Conservation (phyloP, 1,284 basidiomycete species). For the Rhodotorula mucilaginosa region DNA sequence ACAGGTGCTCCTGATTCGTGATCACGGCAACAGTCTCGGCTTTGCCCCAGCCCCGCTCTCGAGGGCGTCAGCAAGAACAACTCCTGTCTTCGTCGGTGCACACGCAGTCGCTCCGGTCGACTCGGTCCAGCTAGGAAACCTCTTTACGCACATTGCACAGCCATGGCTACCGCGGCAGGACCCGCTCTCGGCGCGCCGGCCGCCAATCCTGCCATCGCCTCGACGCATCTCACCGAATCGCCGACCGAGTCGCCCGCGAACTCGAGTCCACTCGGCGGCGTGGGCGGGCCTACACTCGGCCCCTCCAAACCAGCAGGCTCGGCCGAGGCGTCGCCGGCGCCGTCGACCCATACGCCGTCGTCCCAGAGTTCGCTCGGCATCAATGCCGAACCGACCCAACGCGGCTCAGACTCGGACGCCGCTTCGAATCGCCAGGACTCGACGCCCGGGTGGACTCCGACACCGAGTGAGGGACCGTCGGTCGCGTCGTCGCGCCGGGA, state of each 20-base stretch:
- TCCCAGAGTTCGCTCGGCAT: not conserved
- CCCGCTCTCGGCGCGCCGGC: slow-evolving; percentile 1
- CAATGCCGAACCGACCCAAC: no score
- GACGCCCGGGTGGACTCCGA: not conserved
- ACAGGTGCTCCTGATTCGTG: not conserved
- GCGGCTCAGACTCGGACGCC: not conserved
- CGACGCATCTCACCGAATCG: slow-evolving; percentile 2
- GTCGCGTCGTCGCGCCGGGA: not conserved
- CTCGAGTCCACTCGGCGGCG: not conserved
- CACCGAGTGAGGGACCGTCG: not conserved
- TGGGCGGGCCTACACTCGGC: not conserved
- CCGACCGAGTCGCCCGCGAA: not conserved
- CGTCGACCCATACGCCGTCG: not conserved
- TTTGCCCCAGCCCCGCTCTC: not conserved
- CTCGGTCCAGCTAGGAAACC: not conserved
- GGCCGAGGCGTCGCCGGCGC: not conserved
- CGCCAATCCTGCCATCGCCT: not conserved
- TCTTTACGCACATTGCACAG: not conserved
- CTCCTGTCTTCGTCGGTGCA: not conserved
- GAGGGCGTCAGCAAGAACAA: not conserved
- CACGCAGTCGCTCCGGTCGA: not conserved
- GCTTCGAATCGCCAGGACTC: not conserved
- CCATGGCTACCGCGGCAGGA: not conserved
- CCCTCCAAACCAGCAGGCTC: not conserved
- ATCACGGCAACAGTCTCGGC: not conserved